Evolutionary conservation across 2,329 filamentous ascomycete species (phyloP).

Genomic region (Botrytis tulipae): DNA sequence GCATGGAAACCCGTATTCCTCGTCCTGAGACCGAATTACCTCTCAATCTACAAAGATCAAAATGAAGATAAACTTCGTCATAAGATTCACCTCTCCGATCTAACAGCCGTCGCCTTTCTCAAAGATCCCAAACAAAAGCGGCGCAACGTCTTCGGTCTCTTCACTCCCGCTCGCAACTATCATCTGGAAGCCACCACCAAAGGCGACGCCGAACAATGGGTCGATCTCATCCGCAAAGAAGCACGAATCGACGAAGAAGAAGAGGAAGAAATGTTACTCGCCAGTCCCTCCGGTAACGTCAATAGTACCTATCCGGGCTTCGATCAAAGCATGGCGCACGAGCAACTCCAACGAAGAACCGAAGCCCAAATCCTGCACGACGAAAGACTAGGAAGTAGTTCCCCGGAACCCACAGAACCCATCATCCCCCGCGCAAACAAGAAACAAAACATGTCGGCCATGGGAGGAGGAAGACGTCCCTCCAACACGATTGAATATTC

Average conservation of each 20-base stretch:
- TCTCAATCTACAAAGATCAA: slow-evolving; percentile 91
- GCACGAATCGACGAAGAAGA: slow-evolving; percentile 87
- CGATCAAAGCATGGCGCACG: slow-evolving; percentile 32
- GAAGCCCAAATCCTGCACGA: slow-evolving; percentile 31
- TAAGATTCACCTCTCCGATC: slow-evolving; percentile 82
- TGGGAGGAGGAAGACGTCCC: slow-evolving; percentile 45
- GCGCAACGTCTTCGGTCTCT: slow-evolving; percentile 86
- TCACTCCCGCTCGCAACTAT: slow-evolving; percentile 86
- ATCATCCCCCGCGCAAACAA: slow-evolving; percentile 23
- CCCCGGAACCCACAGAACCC: slow-evolving; percentile 56
- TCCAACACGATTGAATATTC: slow-evolving; percentile 66
- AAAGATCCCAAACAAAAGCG: slow-evolving; percentile 86
- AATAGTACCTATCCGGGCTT: slow-evolving; percentile 33
- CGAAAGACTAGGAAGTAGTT: slow-evolving; percentile 47
- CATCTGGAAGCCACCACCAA: slow-evolving; percentile 77
- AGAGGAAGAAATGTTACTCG: slow-evolving; percentile 76
- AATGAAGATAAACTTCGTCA: slow-evolving; percentile 87
- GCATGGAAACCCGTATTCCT: slow-evolving; percentile 89
- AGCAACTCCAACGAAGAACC: slow-evolving; percentile 30
- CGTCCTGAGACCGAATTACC: slow-evolving; percentile 82
- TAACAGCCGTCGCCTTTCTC: slow-evolving; percentile 86
- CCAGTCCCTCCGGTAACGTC: slow-evolving; percentile 56
- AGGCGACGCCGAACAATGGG: slow-evolving; percentile 81
- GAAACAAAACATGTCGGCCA: slow-evolving; percentile 30
- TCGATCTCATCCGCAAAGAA: slow-evolving; percentile 73